Percentiles rank a stretch among this genome's conserved stretches.
These are phyloP conservation scores for Taxillus chinensis DNA, from an alignment of 164 flowering plant genomes.

Conservation along the genomic window DNA sequence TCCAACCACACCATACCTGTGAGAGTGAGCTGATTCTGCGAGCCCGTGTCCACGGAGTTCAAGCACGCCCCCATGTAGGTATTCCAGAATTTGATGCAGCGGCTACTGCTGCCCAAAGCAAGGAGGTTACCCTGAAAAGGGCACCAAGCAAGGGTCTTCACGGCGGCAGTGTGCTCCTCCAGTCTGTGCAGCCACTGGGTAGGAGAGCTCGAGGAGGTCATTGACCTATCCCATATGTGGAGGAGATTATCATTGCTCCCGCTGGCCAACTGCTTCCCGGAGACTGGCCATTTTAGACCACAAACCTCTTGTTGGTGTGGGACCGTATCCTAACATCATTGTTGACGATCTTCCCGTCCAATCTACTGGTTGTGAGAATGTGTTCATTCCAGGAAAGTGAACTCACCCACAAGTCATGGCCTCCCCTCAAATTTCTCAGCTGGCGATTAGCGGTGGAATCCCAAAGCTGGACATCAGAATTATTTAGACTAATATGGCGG, in stretches of 20 bases:
- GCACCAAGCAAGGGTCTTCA: constrained; percentile 66
- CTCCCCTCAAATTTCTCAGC: constrained; percentile 43
- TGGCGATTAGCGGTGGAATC: constrained; percentile 33
- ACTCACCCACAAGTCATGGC: constrained; percentile 44
- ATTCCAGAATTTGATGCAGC: constrained; percentile 63
- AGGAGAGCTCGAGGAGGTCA: constrained; percentile 29
- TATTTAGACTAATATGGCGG: constrained; percentile 42
- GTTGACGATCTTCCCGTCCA: constrained; percentile 49
- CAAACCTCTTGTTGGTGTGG: constrained; percentile 57
- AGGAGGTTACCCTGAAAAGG: constrained; percentile 56
- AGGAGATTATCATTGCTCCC: constrained; percentile 69
- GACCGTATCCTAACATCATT: constrained; percentile 52
- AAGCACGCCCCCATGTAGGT: constrained; percentile 56
- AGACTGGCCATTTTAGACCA: constrained; percentile 58
- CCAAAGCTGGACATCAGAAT: constrained; percentile 53
- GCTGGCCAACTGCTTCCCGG: constrained; percentile 56
- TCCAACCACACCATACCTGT: too few species aligned
- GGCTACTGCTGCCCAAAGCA: constrained; percentile 55
- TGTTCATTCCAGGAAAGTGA: constrained; percentile 55
- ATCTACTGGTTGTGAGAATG: constrained; percentile 48
- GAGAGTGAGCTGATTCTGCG: too few species aligned
- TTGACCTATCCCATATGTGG: constrained; percentile 49
- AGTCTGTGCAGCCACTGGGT: constrained; percentile 55
- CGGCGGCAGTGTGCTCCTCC: constrained; percentile 59
- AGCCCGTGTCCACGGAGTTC: constrained; percentile 59